Evolutionary conservation across 306 rosid species (phyloP).

Genomic region (Coriaria nepalensis): DNA sequence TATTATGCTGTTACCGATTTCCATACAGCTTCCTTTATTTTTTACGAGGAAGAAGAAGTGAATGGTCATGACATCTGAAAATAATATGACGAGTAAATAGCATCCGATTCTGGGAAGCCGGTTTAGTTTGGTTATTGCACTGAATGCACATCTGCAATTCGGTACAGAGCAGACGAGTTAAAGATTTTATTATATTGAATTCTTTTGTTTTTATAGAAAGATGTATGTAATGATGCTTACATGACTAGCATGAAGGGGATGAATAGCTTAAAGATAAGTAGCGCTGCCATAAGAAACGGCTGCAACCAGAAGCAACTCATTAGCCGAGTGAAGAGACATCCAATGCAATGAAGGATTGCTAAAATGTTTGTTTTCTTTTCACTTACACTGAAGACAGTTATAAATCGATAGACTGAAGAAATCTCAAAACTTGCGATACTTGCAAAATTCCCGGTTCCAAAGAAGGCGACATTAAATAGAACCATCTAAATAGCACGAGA

Average conservation of each 20-base stretch:
- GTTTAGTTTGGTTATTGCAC: constrained; percentile 72
- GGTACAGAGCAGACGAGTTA: constrained; percentile 14
- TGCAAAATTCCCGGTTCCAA: constrained; percentile 88
- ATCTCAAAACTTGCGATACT: constrained; percentile 92
- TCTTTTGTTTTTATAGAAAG: not conserved
- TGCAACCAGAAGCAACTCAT: constrained; percentile 22
- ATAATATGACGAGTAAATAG: constrained; percentile 67
- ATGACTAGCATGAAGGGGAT: constrained; percentile 86
- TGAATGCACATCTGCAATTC: constrained; percentile 66
- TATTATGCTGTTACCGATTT: constrained; percentile 78
- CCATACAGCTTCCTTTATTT: constrained; percentile 94
- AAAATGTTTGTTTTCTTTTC: constrained; percentile 4
- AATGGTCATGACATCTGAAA: constrained; percentile 70
- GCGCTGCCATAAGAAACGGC: constrained; percentile 92
- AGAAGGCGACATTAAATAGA: constrained; percentile 74
- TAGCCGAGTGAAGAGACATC: constrained; percentile 2
- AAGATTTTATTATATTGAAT: not conserved
- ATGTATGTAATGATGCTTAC: constrained; percentile 32
- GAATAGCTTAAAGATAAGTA: constrained; percentile 75
- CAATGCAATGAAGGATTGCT: not conserved
- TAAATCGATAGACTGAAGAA: constrained; percentile 84
- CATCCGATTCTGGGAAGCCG: constrained; percentile 73
- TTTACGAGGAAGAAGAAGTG: constrained; percentile 93
- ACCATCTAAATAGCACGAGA: constrained; percentile 43
- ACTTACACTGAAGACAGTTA: constrained; percentile 84